These are phyloP conservation scores for Kernera saxatilis DNA, from an alignment of 345 rosid species.

Conservation along the genomic window DNA sequence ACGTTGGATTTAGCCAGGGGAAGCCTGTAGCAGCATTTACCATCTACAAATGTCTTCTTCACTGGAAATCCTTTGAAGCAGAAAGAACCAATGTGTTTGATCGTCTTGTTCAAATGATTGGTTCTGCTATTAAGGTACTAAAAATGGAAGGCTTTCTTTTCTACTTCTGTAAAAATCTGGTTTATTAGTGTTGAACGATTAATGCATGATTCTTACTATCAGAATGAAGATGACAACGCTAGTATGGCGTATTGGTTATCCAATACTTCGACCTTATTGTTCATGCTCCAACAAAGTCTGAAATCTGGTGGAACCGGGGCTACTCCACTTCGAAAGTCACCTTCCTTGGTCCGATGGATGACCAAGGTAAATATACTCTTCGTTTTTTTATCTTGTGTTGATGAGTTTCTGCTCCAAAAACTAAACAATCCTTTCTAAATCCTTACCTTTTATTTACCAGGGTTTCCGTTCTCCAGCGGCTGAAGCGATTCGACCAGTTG, in stretches of 20 bases:
- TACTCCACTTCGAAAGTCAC: constrained; percentile 58
- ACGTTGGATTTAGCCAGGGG: constrained; percentile 80
- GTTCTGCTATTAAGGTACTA: constrained; percentile 87
- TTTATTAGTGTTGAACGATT: neutral
- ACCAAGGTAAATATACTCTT: constrained; percentile 52
- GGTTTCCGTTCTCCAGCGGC: constrained; percentile 87
- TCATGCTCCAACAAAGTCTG: constrained; percentile 82
- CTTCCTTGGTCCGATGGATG: constrained; percentile 92
- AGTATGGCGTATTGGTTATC: constrained; percentile 97
- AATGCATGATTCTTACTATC: constrained; percentile 17
- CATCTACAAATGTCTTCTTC: constrained; percentile 87
- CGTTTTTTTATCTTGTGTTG: neutral
- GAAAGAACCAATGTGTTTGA: constrained; percentile 92
- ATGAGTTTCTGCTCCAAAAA: neutral
- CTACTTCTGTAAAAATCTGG: neutral
- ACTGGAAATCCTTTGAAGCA: constrained; percentile 98
- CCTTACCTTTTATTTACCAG: constrained; percentile 33
- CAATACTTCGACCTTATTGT: constrained; percentile 74
- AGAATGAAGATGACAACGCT: constrained; percentile 77
- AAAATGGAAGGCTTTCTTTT: neutral
- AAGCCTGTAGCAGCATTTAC: constrained; percentile 93
- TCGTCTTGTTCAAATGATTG: constrained; percentile 97
- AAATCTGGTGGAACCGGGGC: constrained; percentile 63
- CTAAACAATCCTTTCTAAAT: neutral
- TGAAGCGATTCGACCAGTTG: constrained; percentile 77